A percentile compares a stretch with the other conserved stretches of the same genome.
Evolutionary conservation across 2,329 filamentous ascomycete species (phyloP).

Genomic region (Mycosphaerella sp.): DNA sequence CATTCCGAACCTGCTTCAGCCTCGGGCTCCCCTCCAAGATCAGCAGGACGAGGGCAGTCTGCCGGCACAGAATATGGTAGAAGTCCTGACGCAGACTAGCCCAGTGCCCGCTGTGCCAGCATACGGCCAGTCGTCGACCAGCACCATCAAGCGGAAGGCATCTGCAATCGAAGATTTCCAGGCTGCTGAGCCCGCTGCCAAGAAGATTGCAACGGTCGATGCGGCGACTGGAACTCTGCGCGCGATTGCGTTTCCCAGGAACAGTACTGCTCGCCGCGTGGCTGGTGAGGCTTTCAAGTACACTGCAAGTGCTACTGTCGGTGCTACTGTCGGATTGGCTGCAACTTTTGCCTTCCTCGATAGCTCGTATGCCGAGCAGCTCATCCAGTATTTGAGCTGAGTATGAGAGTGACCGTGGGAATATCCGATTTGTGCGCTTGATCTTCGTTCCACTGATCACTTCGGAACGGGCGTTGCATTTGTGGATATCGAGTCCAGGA

Average conservation of each 20-base stretch:
- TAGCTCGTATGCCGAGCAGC: slow-evolving; percentile 24
- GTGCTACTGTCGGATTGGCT: slow-evolving; percentile 22
- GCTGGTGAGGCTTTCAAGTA: slow-evolving; percentile 16
- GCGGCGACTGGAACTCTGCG: slow-evolving; percentile 8
- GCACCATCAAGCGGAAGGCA: slow-evolving; percentile 27
- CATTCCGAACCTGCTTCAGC: slow-evolving; percentile 1
- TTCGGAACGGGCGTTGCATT: neutral
- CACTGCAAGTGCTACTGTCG: slow-evolving; percentile 21
- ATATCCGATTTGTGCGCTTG: neutral
- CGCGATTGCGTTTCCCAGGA: neutral
- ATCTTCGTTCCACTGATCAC: neutral
- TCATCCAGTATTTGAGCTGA: slow-evolving; percentile 24
- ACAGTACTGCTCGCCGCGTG: slow-evolving; percentile 7
- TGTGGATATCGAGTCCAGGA: neutral
- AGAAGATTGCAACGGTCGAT: slow-evolving; percentile 11
- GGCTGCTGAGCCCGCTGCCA: slow-evolving; percentile 6
- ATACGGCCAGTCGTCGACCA: neutral
- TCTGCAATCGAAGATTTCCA: slow-evolving; percentile 9
- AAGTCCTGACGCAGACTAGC: neutral
- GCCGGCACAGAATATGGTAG: neutral
- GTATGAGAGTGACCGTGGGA: neutral
- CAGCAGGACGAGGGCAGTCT: neutral
- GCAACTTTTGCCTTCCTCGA: slow-evolving; percentile 27
- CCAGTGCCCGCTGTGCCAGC: neutral
- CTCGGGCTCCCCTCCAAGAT: neutral